Conservation (phyloP, 345 rosid genomes). For the Hevea brasiliensis region DNA sequence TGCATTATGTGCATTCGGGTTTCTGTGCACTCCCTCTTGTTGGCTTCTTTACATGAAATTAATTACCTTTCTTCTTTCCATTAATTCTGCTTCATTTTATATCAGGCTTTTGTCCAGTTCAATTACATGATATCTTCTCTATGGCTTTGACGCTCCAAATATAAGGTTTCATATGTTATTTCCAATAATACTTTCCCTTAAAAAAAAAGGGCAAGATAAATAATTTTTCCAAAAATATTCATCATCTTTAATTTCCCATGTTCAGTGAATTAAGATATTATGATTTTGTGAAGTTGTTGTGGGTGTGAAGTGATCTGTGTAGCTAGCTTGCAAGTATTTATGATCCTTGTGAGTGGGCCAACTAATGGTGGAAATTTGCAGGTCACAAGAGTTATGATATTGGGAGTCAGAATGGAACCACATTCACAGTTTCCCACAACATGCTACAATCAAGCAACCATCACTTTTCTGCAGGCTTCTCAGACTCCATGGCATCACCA, state of each 20-base stretch:
- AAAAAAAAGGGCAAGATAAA: too few relatives aligned
- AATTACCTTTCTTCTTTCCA: background rate
- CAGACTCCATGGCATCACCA: conserved; percentile 39
- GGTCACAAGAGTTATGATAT: conserved; percentile 31
- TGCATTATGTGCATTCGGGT: conserved; percentile 8
- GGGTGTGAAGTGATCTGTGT: background rate
- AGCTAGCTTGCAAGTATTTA: background rate
- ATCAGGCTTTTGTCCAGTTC: background rate
- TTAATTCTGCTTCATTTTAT: background rate
- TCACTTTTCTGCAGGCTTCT: conserved; percentile 28
- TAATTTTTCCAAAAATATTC: too few relatives aligned
- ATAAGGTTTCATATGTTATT: too few relatives aligned
- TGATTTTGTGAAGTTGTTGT: too few relatives aligned
- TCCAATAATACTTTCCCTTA: too few relatives aligned
- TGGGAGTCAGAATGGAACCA: conserved; percentile 22
- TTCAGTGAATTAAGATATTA: too few relatives aligned
- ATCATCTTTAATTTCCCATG: too few relatives aligned
- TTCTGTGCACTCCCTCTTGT: conserved; percentile 14
- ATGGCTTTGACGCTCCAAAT: too few relatives aligned
- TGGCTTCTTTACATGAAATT: background rate
- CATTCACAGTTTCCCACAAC: conserved; percentile 24
- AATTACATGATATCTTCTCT: too few relatives aligned
- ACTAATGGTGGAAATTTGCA: conserved; percentile 17
- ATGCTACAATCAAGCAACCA: conserved; percentile 33
- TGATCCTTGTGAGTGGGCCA: background rate